These are phyloP conservation scores for Scheffersomyces ergatensis DNA, from an alignment of 805 yeast species.

Conservation along the genomic window DNA sequence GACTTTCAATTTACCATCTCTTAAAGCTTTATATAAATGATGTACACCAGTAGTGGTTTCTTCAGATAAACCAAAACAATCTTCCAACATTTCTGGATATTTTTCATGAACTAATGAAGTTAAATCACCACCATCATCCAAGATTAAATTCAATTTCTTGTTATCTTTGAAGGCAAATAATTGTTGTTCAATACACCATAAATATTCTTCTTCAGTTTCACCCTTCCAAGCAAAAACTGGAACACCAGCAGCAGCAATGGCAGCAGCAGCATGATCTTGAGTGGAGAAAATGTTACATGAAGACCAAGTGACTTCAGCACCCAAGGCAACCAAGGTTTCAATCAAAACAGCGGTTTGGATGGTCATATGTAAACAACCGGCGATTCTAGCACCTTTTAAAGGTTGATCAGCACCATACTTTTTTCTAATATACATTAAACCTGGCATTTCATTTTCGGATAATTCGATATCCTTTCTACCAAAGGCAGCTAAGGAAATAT, in stretches of 20 bases:
- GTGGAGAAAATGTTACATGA: slow-evolving; percentile 99
- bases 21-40: slow-evolving; percentile 95
- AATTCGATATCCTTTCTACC: slow-evolving; percentile 99
- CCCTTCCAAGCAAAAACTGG: slow-evolving; percentile 99
- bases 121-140: slow-evolving; percentile 99
- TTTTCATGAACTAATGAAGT: slow-evolving; percentile 95
- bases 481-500: slow-evolving; percentile 97
- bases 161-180: slow-evolving; percentile 95
- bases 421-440: slow-evolving; percentile 95
- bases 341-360: slow-evolving; percentile 98
- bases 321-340: slow-evolving; percentile 94
- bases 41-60: slow-evolving; percentile 99
- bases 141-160: slow-evolving; percentile 91
- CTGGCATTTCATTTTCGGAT: slow-evolving; percentile 99
- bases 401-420: slow-evolving; percentile 92
- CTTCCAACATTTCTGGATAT: slow-evolving; percentile 96
- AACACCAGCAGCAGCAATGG: slow-evolving; percentile 98
- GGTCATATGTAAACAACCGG: slow-evolving; percentile 99
- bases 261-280: slow-evolving; percentile 99
- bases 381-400: slow-evolving; percentile 96
- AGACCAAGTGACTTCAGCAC: slow-evolving; percentile 99
- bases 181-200: slow-evolving; percentile 99
- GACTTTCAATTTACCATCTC: slow-evolving; percentile 84
- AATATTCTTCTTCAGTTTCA: slow-evolving; percentile 99
- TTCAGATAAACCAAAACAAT: slow-evolving; percentile 94